Conservation (phyloP, 345 rosid species). For the Salix brachista region DNA sequence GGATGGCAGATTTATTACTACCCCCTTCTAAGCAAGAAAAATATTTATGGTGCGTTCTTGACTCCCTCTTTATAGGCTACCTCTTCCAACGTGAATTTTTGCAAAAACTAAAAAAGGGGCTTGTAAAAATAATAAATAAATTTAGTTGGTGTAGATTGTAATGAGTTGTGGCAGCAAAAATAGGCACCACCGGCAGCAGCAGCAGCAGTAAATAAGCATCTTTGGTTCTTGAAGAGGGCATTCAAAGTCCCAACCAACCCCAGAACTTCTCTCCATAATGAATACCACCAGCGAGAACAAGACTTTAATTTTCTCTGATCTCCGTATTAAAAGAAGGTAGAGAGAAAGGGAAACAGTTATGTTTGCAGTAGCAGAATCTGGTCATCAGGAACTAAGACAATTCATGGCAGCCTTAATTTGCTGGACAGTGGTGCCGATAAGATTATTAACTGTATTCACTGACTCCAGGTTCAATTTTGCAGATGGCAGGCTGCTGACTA, state of each 20-base stretch:
- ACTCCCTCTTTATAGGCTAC: conserved; percentile 45
- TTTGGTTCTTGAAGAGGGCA: conserved; percentile 39
- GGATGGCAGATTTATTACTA: not conserved
- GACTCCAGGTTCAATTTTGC: conserved; percentile 92
- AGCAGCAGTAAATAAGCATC: conserved; percentile 34
- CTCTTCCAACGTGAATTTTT: conserved; percentile 14
- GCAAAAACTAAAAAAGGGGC: conserved; percentile 18
- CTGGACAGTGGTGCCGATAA: conserved; percentile 78
- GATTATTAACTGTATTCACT: conserved; percentile 83
- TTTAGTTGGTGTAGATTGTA: conserved; percentile 35
- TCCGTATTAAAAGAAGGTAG: conserved; percentile 39
- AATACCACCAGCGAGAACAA: conserved; percentile 34
- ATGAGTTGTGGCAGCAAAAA: conserved; percentile 39
- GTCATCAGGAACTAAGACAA: conserved; percentile 58
- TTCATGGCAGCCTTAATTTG: conserved; percentile 90
- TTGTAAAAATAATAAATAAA: conserved; percentile 16
- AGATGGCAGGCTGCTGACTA: conserved; percentile 81
- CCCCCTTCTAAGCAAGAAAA: conserved; percentile 16
- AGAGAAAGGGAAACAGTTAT: conserved; percentile 40
- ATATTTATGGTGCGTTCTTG: conserved; percentile 95
- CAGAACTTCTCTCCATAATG: conserved; percentile 31
- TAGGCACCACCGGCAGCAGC: conserved; percentile 22
- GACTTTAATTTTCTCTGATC: conserved; percentile 33
- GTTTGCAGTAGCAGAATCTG: conserved; percentile 31
- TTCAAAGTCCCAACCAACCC: conserved; percentile 50